Evolutionary conservation across 2,329 filamentous ascomycete genomes (phyloP).

Genomic region (Sclerotinia nivalis): DNA sequence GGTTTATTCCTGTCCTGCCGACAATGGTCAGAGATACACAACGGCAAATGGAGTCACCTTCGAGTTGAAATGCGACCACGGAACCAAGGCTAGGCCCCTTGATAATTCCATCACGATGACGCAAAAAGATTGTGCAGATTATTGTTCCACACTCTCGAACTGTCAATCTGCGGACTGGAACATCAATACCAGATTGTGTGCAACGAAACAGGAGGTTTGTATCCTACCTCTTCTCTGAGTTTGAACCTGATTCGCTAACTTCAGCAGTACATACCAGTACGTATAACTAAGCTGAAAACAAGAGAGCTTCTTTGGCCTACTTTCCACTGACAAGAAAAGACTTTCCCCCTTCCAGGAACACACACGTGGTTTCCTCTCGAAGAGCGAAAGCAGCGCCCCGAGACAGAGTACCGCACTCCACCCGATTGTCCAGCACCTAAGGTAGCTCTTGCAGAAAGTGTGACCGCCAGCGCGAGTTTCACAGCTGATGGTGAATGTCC

Average conservation of each 20-base stretch:
- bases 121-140: conserved; percentile 14
- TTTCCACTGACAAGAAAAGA: conserved; percentile 10
- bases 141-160: background rate
- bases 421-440: conserved; percentile 3
- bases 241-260: background rate
- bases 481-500: conserved; percentile 13
- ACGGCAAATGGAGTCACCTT: conserved; percentile 13
- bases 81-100: background rate
- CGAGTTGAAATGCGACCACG: conserved; percentile 6
- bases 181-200: background rate
- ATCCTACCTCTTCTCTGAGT: background rate
- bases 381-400: background rate
- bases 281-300: background rate
- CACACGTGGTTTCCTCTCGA: conserved; percentile 19
- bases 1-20: conserved; percentile 14
- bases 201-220: conserved; percentile 6
- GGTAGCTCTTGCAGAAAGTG: conserved; percentile 1
- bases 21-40: conserved; percentile 10
- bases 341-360: conserved; percentile 4
- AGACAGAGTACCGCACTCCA: conserved; percentile 4
- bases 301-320: background rate
- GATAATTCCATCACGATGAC: background rate
- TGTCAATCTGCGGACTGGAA: conserved; percentile 9
- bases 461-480: background rate
- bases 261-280: conserved; percentile 18